Evolutionary conservation across 768 basidiomycete genomes (phyloP).

Genomic region (Xerocomellus intermedius): DNA sequence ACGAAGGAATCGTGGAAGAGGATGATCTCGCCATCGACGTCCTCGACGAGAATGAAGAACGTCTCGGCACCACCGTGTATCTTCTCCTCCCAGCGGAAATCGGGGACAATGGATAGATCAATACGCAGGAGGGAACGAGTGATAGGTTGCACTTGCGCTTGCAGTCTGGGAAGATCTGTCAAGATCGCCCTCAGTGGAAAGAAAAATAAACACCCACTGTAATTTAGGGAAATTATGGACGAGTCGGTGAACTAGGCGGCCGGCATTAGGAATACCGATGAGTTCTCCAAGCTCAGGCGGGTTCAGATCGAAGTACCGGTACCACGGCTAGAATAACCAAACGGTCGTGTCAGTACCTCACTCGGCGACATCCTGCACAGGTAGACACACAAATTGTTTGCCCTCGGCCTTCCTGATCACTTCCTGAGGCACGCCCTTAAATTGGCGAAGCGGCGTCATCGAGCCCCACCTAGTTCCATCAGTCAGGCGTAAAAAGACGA

Average conservation of each 20-base stretch:
- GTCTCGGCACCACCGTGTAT: slow-evolving; percentile 86
- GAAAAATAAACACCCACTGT: slow-evolving; percentile 49
- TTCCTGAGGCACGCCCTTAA: slow-evolving; percentile 85
- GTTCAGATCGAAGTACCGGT: slow-evolving; percentile 91
- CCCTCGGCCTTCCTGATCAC: slow-evolving; percentile 90
- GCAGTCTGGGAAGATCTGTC: slow-evolving; percentile 48
- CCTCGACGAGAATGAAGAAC: slow-evolving; percentile 93
- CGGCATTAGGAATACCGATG: slow-evolving; percentile 91
- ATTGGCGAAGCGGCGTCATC: slow-evolving; percentile 96
- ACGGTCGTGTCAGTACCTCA: neutral
- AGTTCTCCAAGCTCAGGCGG: slow-evolving; percentile 95
- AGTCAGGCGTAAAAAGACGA: neutral
- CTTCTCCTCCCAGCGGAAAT: slow-evolving; percentile 97
- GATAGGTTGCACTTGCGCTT: slow-evolving; percentile 96
- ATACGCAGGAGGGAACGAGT: slow-evolving; percentile 90
- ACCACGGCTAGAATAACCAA: slow-evolving; percentile 67
- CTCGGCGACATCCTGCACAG: neutral
- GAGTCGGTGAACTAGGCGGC: slow-evolving; percentile 84
- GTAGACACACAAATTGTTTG: slow-evolving; percentile 84
- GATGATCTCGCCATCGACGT: slow-evolving; percentile 95
- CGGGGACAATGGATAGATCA: slow-evolving; percentile 93
- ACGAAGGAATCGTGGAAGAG: slow-evolving; percentile 94
- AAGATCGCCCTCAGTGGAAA: neutral
- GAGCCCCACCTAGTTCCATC: slow-evolving; percentile 78
- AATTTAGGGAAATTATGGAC: slow-evolving; percentile 97